Conservation (phyloP, 108 stramenopile species). For the Fragilaria crotonensis region DNA sequence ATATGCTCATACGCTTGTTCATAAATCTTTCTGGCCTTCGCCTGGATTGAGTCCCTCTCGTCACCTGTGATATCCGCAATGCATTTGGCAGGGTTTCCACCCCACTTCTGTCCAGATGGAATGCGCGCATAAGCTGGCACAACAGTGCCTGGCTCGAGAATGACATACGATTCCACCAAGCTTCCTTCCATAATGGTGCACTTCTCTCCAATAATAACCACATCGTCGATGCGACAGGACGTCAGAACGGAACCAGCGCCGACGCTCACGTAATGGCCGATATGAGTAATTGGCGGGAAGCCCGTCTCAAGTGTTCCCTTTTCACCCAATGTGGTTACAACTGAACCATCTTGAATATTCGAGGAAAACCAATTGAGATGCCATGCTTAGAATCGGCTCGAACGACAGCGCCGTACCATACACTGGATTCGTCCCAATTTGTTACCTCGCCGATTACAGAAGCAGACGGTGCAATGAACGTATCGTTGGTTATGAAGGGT, state of each 20-base stretch:
- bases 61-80: conserved; percentile 61
- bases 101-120: conserved; percentile 87
- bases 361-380: conserved; percentile 82
- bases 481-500: conserved; percentile 84
- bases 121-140: conserved; percentile 81
- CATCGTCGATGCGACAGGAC: conserved; percentile 79
- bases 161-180: conserved; percentile 76
- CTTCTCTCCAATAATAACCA: conserved; percentile 80
- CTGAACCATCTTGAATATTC: conserved; percentile 86
- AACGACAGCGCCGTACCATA: conserved; percentile 96
- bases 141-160: conserved; percentile 87
- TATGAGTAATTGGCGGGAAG: conserved; percentile 71
- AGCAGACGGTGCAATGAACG: conserved; percentile 94
- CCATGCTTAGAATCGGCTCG: conserved; percentile 81
- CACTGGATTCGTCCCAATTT: conserved; percentile 89
- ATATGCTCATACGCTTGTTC: conserved; percentile 71
- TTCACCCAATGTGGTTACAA: conserved; percentile 70
- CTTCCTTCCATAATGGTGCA: conserved; percentile 85
- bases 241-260: conserved; percentile 75
- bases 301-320: conserved; percentile 58
- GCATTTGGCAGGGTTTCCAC: conserved; percentile 85
- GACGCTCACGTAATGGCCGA: conserved; percentile 82
- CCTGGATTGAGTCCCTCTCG: conserved; percentile 63
- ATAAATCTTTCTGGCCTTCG: conserved; percentile 54
- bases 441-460: conserved; percentile 96